Evolutionary conservation across 176 grass and related monocot genomes (phyloP).

Genomic region (Zoysia japonica): DNA sequence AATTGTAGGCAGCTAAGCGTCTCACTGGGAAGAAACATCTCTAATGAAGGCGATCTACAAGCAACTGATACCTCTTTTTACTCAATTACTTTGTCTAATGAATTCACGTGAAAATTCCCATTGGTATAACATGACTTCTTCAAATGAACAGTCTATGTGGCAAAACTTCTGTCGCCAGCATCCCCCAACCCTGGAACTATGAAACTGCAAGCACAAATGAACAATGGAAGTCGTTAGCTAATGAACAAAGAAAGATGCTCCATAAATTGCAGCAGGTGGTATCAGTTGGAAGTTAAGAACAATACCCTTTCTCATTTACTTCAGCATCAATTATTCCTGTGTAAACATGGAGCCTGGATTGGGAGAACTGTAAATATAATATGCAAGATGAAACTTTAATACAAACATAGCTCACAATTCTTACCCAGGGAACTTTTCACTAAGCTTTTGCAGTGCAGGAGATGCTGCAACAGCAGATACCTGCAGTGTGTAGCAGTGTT

Average conservation of each 20-base stretch:
- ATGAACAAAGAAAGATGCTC: not conserved
- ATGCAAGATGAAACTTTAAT: conserved; percentile 24
- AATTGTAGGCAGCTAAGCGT: not conserved
- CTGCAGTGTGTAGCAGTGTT: conserved; percentile 38
- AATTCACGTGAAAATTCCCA: conserved; percentile 20
- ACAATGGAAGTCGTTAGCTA: not conserved
- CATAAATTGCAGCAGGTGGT: conserved; percentile 1
- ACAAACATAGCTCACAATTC: conserved; percentile 14
- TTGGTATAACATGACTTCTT: not conserved
- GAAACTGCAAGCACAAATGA: conserved; percentile 60
- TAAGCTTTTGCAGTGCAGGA: conserved; percentile 91
- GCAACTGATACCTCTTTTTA: not conserved
- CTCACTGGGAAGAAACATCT: not conserved
- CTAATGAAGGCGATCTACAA: conserved; percentile 24
- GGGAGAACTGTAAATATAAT: conserved; percentile 1
- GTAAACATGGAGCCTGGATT: conserved; percentile 85
- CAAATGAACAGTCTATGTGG: conserved; percentile 49
- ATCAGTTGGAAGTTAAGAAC: conserved; percentile 13
- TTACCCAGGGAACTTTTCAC: conserved; percentile 88
- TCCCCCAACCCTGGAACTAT: conserved; percentile 93
- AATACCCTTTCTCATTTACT: conserved; percentile 97
- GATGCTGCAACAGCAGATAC: conserved; percentile 89
- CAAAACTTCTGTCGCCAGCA: conserved; percentile 91
- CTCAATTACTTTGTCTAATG: not conserved
- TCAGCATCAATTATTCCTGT: conserved; percentile 87